Base-by-base conservation (phyloP, 176 grass and related monocot genomes). In the Puccinellia tenuiflora region DNA sequence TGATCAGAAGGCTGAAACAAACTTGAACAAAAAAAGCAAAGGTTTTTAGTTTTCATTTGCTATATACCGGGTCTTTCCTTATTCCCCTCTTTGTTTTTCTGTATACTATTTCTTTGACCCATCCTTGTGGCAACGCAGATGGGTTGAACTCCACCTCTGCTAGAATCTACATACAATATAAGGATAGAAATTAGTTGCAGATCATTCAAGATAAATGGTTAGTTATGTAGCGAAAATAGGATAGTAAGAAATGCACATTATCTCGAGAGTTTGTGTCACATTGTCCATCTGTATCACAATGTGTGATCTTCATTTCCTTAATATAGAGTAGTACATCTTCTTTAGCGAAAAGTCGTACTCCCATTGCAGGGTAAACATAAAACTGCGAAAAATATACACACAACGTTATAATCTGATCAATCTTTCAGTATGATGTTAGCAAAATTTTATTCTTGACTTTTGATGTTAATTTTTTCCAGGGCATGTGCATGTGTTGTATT, bases 41-140 rank as follows among this genome's bases (percentile, higher is more conserved):
- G 7, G 38, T 43, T 69, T 73, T 9, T 46, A 7, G 18, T 59
- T 59, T 57, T 3, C 5, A 11, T 29, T 60, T 63, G 69, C 46
- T 75, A 31, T 51, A 46, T 87, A 91, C 89, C 76, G 81, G 85
- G 25, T 87, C 85, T 65, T 35, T 91, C 67, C 85, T 91, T 7
- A 55, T 21, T 55, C 81, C 76, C 16, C 35, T 11, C 71, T 69
- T 80, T 73, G 70, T 84, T 42, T 70, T 87, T 81, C 85, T 87
- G 47, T 71, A 81, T 29, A 76, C 85, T 11, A 63, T 0, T 68
- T 86, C 81, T 43, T 84, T 91, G 42, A 84, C 59, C 81, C 85
- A 91, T 45, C 89, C 89, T 69, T 77, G 3, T 15, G 89, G 89
- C 9, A 91, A 16, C 21, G 39, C 62, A 77, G 20, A 35, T 87